A percentile compares a stretch with the other conserved stretches of the same genome.
Evolutionary conservation across 2,329 filamentous ascomycete species (phyloP).

Genomic region (Ophiognomonia clavigignenti-juglandacearum): DNA sequence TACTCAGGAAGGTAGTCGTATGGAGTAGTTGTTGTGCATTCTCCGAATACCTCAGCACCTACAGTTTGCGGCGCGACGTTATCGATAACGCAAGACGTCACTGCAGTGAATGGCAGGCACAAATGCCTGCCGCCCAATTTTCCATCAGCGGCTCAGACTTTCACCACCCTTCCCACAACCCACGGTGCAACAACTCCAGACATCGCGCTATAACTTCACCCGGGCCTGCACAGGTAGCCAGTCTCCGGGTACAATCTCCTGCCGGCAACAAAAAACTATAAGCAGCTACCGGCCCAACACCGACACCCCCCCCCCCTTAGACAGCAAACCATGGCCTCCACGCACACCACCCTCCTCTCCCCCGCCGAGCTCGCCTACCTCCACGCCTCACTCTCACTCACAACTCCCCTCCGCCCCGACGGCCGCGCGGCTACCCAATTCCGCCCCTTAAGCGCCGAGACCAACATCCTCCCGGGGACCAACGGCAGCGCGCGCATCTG

Average conservation of each 20-base stretch:
- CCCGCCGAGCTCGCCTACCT: slow-evolving; percentile 96
- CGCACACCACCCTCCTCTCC: slow-evolving; percentile 71
- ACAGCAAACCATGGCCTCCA: slow-evolving; percentile 60
- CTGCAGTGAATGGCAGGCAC: slow-evolving; percentile 2
- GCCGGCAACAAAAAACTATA: too few relatives aligned
- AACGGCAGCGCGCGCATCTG: slow-evolving; percentile 93
- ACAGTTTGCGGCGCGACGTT: too few relatives aligned
- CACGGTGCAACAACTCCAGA: too few relatives aligned
- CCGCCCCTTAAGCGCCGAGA: slow-evolving; percentile 85
- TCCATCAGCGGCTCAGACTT: neutral
- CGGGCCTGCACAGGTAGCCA: too few relatives aligned
- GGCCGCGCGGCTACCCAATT: slow-evolving; percentile 80
- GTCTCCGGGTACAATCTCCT: too few relatives aligned
- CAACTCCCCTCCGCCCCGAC: slow-evolving; percentile 84
- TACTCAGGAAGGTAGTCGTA: too few relatives aligned
- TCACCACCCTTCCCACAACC: neutral
- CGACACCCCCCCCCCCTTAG: too few relatives aligned
- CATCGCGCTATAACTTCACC: too few relatives aligned
- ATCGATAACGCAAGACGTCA: too few relatives aligned
- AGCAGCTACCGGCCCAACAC: too few relatives aligned
- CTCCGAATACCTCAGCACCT: too few relatives aligned
- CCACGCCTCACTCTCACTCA: slow-evolving; percentile 76
- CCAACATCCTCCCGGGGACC: slow-evolving; percentile 79
- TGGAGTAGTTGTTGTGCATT: too few relatives aligned
- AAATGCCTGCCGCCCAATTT: slow-evolving; percentile 12